phyloP scores from a whole-genome alignment of 495 filamentous ascomycete species.

The Cenococcum geophilum region DNA sequence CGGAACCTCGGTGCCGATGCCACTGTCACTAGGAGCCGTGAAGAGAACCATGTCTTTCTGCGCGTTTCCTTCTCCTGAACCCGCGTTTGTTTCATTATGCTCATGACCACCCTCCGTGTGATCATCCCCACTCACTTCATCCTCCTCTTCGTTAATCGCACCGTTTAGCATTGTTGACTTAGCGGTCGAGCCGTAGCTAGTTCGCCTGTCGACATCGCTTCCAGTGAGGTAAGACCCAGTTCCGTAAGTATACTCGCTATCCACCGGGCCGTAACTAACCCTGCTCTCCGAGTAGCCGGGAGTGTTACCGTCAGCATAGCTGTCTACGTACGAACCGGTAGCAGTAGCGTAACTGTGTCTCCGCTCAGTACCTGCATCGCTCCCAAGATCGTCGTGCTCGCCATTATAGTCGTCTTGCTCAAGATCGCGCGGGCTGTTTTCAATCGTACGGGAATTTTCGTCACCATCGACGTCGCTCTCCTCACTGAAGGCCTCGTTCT shows the following conservation, averaged over 20 bases:
- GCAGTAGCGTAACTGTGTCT: constrained; percentile 24
- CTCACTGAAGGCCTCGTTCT: constrained; percentile 50
- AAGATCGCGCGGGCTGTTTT: constrained; percentile 15
- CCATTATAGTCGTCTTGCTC: constrained; percentile 36
- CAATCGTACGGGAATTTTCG: constrained; percentile 1
- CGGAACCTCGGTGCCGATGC: constrained; percentile 38
- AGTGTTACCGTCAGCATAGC: constrained; percentile 33
- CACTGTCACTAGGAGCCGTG: constrained; percentile 37
- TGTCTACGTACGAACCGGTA: constrained; percentile 30
- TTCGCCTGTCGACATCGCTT: constrained; percentile 44
- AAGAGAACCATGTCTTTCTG: constrained; percentile 15
- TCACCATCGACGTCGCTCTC: constrained; percentile 30
- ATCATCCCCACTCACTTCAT: constrained; percentile 28
- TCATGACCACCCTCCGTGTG: constrained; percentile 15
- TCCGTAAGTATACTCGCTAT: constrained; percentile 46
- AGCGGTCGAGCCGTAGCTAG: constrained; percentile 46
- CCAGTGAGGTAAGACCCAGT: constrained; percentile 47
- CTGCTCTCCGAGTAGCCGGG: constrained; percentile 43
- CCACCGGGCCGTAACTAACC: constrained; percentile 48
- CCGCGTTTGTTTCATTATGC: not conserved
- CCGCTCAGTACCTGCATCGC: constrained; percentile 50
- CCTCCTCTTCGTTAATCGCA: constrained; percentile 34
- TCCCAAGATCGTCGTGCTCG: constrained; percentile 47
- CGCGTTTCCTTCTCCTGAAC: not conserved
- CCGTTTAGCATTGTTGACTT: constrained; percentile 34